These are phyloP conservation scores for Trichoderma sp. DNA, from an alignment of 2,329 filamentous ascomycete genomes.

Conservation along the genomic window DNA sequence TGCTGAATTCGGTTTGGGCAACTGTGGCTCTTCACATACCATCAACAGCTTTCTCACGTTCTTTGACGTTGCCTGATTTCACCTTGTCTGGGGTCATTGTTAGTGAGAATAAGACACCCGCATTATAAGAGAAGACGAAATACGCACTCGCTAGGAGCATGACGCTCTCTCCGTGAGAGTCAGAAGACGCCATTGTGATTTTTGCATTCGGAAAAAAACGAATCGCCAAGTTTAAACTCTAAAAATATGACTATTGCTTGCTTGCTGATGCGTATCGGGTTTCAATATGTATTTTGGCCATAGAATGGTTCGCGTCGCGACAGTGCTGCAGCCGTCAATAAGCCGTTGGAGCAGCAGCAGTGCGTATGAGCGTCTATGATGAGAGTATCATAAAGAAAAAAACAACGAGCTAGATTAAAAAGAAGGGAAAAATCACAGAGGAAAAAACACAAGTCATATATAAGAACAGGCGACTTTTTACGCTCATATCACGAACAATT, in stretches of 20 bases:
- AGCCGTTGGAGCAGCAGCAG: not conserved
- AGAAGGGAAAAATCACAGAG: not conserved
- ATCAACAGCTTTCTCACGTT: conserved; percentile 41
- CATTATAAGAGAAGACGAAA: not conserved
- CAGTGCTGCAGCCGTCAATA: not conserved
- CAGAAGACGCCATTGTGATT: conserved; percentile 32
- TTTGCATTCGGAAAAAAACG: not conserved
- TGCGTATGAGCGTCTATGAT: not conserved
- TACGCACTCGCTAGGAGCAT: conserved; percentile 35
- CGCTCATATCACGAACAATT: not conserved
- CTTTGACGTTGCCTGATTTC: conserved; percentile 35
- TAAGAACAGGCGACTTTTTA: not conserved
- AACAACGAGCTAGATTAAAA: not conserved
- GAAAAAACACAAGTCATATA: not conserved
- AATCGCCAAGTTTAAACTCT: not conserved
- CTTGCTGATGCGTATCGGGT: not conserved
- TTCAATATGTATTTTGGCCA: not conserved
- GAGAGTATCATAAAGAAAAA: not conserved
- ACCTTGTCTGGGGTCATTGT: conserved; percentile 31
- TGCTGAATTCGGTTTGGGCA: not conserved
- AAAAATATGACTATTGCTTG: not conserved
- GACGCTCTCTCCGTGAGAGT: conserved; percentile 35
- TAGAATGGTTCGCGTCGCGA: conserved; percentile 8
- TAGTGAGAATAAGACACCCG: not conserved
- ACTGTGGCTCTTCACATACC: conserved; percentile 29